Evolutionary conservation across 768 basidiomycete genomes (phyloP).

Genomic region (Amanita molliuscula): DNA sequence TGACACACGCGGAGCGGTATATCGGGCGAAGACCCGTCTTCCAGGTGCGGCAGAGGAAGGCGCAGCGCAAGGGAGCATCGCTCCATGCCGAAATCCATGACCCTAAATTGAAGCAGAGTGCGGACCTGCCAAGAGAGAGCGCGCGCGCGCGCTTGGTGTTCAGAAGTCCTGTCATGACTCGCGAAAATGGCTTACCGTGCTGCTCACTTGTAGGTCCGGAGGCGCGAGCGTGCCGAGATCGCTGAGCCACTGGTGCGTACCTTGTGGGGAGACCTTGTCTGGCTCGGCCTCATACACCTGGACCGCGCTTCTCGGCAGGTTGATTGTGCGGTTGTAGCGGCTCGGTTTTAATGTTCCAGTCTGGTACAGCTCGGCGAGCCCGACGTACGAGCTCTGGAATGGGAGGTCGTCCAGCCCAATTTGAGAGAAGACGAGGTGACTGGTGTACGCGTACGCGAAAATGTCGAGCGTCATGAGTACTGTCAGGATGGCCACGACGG

Average conservation of each 20-base stretch:
- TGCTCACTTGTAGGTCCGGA: background rate
- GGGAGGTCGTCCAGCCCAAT: background rate
- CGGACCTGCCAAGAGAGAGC: background rate
- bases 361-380: conserved; percentile 1
- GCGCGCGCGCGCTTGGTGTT: background rate
- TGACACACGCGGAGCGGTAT: conserved; percentile 2
- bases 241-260: background rate
- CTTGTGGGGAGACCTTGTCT: background rate
- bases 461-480: conserved; percentile 17
- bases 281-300: background rate
- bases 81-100: background rate
- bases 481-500: conserved; percentile 7
- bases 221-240: background rate
- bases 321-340: background rate
- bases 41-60: background rate
- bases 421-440: conserved; percentile 8
- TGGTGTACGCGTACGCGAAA: conserved; percentile 13
- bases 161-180: too few relatives aligned
- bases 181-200: background rate
- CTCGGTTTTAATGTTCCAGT: background rate
- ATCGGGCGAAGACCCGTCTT: background rate
- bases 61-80: background rate
- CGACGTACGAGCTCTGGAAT: background rate
- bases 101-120: conserved; percentile 1
- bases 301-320: background rate